These are phyloP conservation scores for Diaporthe amygdali DNA, from an alignment of 2,329 filamentous ascomycete species.

Conservation along the genomic window DNA sequence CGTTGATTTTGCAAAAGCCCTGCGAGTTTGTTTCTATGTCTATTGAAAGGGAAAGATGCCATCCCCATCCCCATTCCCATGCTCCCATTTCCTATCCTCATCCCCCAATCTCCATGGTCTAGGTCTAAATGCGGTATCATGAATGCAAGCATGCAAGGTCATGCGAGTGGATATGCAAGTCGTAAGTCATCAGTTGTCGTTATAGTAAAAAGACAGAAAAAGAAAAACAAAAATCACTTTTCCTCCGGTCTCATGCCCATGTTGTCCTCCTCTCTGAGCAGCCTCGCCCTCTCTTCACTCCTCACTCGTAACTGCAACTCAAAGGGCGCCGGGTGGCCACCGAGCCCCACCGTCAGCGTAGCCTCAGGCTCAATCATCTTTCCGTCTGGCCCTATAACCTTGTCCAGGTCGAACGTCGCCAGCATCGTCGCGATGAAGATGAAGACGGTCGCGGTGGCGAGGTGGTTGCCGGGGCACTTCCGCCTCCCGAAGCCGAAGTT, in stretches of 20 bases:
- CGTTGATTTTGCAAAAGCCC: not conserved
- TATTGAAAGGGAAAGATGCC: not conserved
- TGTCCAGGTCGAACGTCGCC: slow-evolving; percentile 24
- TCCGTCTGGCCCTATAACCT: slow-evolving; percentile 27
- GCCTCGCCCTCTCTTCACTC: slow-evolving; percentile 11
- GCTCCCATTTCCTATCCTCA: too few relatives aligned
- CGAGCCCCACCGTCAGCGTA: slow-evolving; percentile 29
- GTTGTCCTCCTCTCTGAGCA: not conserved
- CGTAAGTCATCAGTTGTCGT: slow-evolving; percentile 12
- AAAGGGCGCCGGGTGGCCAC: slow-evolving; percentile 30
- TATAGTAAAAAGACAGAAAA: not conserved
- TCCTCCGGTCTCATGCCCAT: not conserved
- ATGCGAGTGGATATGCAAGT: slow-evolving; percentile 9
- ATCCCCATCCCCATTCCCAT: not conserved
- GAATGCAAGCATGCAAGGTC: not conserved
- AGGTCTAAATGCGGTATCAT: slow-evolving; percentile 17
- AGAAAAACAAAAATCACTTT: not conserved
- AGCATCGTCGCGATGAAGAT: slow-evolving; percentile 44
- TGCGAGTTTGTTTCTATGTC: not conserved
- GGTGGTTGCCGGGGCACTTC: slow-evolving; percentile 38
- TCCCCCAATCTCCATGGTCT: too few relatives aligned
- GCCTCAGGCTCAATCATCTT: slow-evolving; percentile 27
- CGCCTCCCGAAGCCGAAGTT: slow-evolving; percentile 59
- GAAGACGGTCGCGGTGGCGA: slow-evolving; percentile 36
- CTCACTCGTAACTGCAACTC: slow-evolving; percentile 26